These are phyloP conservation scores for Galeopsis tetrahit DNA, from an alignment of 257 asterid species.

Conservation along the genomic window DNA sequence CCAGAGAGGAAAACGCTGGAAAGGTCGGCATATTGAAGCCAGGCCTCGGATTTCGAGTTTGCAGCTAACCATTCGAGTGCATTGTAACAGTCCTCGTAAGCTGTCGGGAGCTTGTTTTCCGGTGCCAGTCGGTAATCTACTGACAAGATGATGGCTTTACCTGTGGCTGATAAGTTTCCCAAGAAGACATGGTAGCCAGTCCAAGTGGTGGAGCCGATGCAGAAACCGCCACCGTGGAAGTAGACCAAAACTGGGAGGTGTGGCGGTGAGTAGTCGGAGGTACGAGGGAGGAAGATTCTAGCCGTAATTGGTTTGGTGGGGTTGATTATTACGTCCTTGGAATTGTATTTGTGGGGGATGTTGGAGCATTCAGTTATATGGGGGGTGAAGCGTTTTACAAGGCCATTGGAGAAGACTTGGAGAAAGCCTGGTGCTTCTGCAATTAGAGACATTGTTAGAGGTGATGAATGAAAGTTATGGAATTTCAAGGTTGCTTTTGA, in stretches of 20 bases:
- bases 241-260: constrained; percentile 59
- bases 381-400: constrained; percentile 51
- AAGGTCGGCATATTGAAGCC: constrained; percentile 56
- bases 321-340: constrained; percentile 62
- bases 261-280: constrained; percentile 24
- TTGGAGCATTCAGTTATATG: constrained; percentile 37
- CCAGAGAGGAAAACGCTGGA: constrained; percentile 64
- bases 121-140: constrained; percentile 88
- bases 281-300: constrained; percentile 62
- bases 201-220: constrained; percentile 86
- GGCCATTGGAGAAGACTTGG: constrained; percentile 67
- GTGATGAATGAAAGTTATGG: not conserved
- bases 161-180: constrained; percentile 52
- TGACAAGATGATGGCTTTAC: constrained; percentile 55
- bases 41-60: constrained; percentile 49
- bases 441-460: constrained; percentile 49
- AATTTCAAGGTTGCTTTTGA: not conserved
- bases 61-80: constrained; percentile 61
- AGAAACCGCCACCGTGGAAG: constrained; percentile 92
- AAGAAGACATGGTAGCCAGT: constrained; percentile 69
- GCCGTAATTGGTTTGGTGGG: constrained; percentile 56
- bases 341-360: constrained; percentile 43
- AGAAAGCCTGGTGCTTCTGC: constrained; percentile 62
- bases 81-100: constrained; percentile 62
- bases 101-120: constrained; percentile 74